These are phyloP conservation scores for Chimonanthus praecox DNA, from an alignment of 164 flowering plant genomes.

Conservation along the genomic window DNA sequence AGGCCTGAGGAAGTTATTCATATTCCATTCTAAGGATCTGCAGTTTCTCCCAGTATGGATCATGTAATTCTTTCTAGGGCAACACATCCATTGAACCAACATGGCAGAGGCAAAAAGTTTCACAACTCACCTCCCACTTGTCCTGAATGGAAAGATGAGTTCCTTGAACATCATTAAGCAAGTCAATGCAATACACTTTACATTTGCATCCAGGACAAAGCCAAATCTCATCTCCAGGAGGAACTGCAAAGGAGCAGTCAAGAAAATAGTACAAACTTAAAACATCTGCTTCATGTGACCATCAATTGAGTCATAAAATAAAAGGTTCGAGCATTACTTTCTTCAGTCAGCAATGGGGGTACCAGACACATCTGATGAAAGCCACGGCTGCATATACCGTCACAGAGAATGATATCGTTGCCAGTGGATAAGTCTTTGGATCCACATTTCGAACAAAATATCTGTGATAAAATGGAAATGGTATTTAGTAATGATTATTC, in stretches of 20 bases:
- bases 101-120: neutral
- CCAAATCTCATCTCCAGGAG: constrained; percentile 94
- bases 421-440: constrained; percentile 57
- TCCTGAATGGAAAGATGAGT: constrained; percentile 51
- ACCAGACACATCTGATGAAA: constrained; percentile 92
- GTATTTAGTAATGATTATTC: constrained; percentile 12
- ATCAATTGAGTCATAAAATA: neutral
- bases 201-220: constrained; percentile 98
- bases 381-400: constrained; percentile 93
- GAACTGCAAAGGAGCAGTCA: constrained; percentile 43
- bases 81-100: neutral
- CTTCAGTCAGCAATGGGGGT: constrained; percentile 75
- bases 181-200: constrained; percentile 73
- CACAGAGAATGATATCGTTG: constrained; percentile 94
- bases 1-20: neutral
- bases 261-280: constrained; percentile 8
- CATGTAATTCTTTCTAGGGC: neutral
- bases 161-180: constrained; percentile 69
- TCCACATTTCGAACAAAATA: constrained; percentile 93
- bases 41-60: too few relatives aligned
- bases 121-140: constrained; percentile 72
- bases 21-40: neutral
- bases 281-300: constrained; percentile 2
- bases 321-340: constrained; percentile 47
- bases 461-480: constrained; percentile 45